phyloP scores from a whole-genome alignment of 352 stramenopile species.

The Phytophthora fragariaefolia region DNA sequence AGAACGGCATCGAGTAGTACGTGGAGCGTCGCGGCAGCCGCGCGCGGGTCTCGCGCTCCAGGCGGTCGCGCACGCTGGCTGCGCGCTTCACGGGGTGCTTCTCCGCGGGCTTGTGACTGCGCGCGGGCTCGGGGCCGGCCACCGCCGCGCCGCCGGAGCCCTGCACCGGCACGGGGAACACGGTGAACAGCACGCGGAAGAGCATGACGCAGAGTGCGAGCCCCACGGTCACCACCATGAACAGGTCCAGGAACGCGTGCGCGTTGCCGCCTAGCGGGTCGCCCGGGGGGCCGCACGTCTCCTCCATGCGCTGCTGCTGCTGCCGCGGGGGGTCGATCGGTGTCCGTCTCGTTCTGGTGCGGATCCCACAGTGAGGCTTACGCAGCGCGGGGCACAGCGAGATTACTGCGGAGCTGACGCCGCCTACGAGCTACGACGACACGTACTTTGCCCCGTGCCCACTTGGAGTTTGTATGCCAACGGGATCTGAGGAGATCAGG shows the following conservation, averaged over 20 bases:
- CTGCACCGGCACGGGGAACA: conserved; percentile 41
- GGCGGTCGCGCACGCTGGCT: conserved; percentile 61
- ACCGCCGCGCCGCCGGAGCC: background rate
- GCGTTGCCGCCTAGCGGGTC: conserved; percentile 20
- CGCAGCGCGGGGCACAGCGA: conserved; percentile 1
- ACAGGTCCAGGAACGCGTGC: conserved; percentile 61
- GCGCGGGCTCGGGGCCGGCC: conserved; percentile 9
- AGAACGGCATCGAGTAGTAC: conserved; percentile 85
- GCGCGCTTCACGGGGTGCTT: conserved; percentile 31
- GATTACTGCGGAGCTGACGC: conserved; percentile 15
- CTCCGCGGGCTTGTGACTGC: conserved; percentile 19
- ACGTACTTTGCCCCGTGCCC: background rate
- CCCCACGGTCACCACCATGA: conserved; percentile 72
- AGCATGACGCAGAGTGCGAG: conserved; percentile 72
- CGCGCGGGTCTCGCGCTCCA: conserved; percentile 66
- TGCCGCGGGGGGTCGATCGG: too few species aligned
- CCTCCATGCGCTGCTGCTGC: conserved; percentile 25
- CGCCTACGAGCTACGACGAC: background rate
- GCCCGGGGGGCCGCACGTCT: conserved; percentile 17
- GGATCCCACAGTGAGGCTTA: conserved; percentile 28
- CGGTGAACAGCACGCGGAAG: conserved; percentile 64
- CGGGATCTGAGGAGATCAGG: conserved; percentile 9
- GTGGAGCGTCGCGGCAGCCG: conserved; percentile 65
- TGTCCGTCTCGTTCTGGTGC: background rate
- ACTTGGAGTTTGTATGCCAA: conserved; percentile 31